phyloP scores from a whole-genome alignment of 371 early-diverging fungal genomes.

The Batrachochytrium dendrobatidis region DNA sequence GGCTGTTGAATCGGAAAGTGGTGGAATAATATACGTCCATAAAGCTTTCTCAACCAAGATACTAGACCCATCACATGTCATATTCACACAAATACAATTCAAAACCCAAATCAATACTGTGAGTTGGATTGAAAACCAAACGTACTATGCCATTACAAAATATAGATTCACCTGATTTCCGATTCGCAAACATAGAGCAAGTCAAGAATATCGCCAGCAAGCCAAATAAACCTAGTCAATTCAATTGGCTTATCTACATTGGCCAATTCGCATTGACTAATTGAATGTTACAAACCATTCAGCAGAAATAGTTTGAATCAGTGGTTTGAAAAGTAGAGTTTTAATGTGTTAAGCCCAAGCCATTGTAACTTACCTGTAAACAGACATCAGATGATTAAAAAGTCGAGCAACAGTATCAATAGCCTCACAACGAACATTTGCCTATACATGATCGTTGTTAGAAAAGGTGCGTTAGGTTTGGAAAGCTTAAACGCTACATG shows the following conservation, averaged over 20 bases:
- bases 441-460: slow-evolving; percentile 31
- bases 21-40: slow-evolving; percentile 48
- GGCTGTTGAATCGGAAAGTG: slow-evolving; percentile 41
- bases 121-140: no score
- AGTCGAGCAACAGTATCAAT: slow-evolving; percentile 61
- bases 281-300: no score
- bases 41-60: slow-evolving; percentile 59
- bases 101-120: no score
- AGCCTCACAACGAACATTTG: slow-evolving; percentile 60
- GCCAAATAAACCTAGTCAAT: slow-evolving; percentile 1
- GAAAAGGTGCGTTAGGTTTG: not conserved
- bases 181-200: slow-evolving; percentile 71
- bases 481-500: no score
- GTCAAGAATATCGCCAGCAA: slow-evolving; percentile 56
- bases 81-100: no score
- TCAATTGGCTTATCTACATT: no score
- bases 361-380: no score
- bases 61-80: slow-evolving; percentile 20
- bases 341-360: no score
- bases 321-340: no score
- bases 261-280: no score
- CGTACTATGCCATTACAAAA: no score
- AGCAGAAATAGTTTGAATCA: no score
- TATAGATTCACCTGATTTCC: slow-evolving; percentile 49
- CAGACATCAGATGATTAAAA: slow-evolving; percentile 53